phyloP scores from a whole-genome alignment of 1,284 basidiomycete genomes.

The Wolfiporia cocos region DNA sequence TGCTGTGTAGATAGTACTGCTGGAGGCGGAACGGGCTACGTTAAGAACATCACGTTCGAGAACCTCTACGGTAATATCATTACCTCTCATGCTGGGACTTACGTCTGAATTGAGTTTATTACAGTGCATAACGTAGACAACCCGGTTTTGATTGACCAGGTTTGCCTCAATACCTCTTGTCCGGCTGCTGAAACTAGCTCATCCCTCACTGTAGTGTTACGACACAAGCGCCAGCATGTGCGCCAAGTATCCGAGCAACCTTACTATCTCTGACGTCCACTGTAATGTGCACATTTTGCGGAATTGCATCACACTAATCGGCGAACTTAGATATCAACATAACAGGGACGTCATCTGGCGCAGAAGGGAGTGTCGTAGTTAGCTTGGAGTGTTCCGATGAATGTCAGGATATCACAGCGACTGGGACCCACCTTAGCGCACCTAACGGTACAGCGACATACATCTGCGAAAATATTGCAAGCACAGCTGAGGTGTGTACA shows the following conservation, averaged over 20 bases:
- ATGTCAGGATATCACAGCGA: constrained; percentile 33
- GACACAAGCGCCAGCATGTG: constrained; percentile 38
- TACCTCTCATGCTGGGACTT: neutral
- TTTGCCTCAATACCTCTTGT: constrained; percentile 11
- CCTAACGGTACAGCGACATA: constrained; percentile 31
- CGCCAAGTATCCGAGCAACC: constrained; percentile 44
- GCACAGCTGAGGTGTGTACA: constrained; percentile 20
- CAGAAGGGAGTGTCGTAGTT: constrained; percentile 30
- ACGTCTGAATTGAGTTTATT: neutral
- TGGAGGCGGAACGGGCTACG: constrained; percentile 55
- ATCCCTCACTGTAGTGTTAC: constrained; percentile 39
- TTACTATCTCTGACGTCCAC: constrained; percentile 38
- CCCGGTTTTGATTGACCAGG: constrained; percentile 52
- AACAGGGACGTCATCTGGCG: constrained; percentile 32
- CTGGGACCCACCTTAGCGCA: constrained; percentile 19
- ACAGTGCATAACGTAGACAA: constrained; percentile 44
- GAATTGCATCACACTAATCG: neutral
- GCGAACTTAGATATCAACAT: constrained; percentile 26
- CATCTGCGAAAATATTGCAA: constrained; percentile 37
- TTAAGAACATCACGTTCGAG: constrained; percentile 49
- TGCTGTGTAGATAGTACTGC: constrained; percentile 22
- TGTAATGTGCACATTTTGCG: constrained; percentile 16
- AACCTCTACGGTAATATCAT: constrained; percentile 33
- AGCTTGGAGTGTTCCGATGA: constrained; percentile 32
- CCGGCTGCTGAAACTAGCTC: neutral